Evolutionary conservation across 163 green algal genomes (phyloP).

Genomic region (Volvox carteri): DNA sequence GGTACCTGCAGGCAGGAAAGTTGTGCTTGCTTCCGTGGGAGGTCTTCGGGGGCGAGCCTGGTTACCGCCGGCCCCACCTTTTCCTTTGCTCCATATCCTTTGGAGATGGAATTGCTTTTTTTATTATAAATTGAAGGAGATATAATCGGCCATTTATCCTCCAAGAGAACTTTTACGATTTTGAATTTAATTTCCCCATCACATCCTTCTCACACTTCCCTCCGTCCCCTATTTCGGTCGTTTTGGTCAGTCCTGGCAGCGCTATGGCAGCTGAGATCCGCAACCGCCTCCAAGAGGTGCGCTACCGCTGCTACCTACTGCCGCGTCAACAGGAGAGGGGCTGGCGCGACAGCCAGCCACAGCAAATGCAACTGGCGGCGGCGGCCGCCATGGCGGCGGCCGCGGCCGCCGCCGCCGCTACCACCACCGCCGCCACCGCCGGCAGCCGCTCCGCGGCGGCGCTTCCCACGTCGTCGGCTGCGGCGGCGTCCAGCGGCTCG

Average conservation of each 20-base stretch:
- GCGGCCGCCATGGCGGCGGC: neutral
- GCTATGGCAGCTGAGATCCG: constrained; percentile 68
- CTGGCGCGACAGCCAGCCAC: constrained; percentile 59
- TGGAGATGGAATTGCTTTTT: no score
- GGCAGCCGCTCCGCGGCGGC: neutral
- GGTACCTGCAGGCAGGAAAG: no score
- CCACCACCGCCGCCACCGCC: constrained; percentile 8
- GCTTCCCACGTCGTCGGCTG: neutral
- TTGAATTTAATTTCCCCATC: no score
- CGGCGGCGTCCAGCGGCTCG: neutral
- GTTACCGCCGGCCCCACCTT: no score
- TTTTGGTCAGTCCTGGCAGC: constrained; percentile 65
- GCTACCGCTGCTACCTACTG: constrained; percentile 66
- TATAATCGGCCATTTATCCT: no score
- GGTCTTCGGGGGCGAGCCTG: no score
- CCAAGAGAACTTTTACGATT: no score
- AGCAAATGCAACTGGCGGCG: constrained; percentile 25
- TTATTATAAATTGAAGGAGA: no score
- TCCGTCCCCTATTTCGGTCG: no score
- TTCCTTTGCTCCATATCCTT: no score
- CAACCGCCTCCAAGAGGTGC: constrained; percentile 50
- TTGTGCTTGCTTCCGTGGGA: no score
- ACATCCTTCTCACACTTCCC: no score
- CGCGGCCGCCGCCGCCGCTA: neutral
- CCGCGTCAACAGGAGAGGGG: constrained; percentile 58